These are phyloP conservation scores for Kalmusia sp. DNA, from an alignment of 2,329 filamentous ascomycete genomes.

Conservation along the genomic window DNA sequence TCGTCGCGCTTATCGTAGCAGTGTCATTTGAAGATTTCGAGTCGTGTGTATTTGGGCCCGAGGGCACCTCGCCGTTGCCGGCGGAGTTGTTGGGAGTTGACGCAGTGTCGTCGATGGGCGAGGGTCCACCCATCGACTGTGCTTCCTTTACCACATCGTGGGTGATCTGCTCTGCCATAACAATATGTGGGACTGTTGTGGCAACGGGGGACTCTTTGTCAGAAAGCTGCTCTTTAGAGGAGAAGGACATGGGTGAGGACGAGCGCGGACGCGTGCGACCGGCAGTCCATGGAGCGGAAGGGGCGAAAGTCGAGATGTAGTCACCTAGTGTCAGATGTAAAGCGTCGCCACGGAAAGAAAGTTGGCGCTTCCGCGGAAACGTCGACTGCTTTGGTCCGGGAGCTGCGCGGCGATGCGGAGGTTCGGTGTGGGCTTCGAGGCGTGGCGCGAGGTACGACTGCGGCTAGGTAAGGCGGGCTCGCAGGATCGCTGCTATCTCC, in stretches of 20 bases:
- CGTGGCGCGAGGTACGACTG: conserved; percentile 1
- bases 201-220: conserved; percentile 37
- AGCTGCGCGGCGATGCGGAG: conserved; percentile 43
- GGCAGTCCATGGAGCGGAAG: conserved; percentile 30
- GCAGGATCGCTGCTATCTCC: conserved; percentile 27
- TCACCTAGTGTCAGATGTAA: conserved; percentile 50
- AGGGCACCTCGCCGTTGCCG: conserved; percentile 55
- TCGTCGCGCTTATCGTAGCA: conserved; percentile 47
- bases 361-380: conserved; percentile 51
- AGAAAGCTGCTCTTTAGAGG: conserved; percentile 39
- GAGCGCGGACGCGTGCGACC: conserved; percentile 16
- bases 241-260: conserved; percentile 14
- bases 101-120: conserved; percentile 71
- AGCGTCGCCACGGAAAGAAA: conserved; percentile 46
- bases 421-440: conserved; percentile 31
- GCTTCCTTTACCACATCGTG: conserved; percentile 76
- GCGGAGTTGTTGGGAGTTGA: conserved; percentile 63
- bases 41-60: conserved; percentile 42
- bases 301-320: conserved; percentile 36
- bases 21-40: conserved; percentile 34
- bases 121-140: conserved; percentile 69
- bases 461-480: conserved; percentile 28
- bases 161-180: conserved; percentile 75
- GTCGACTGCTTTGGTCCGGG: conserved; percentile 38
- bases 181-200: conserved; percentile 61